A percentile compares a stretch with the other conserved stretches of the same genome.
Conservation (phyloP, 78 protist species). For the Speleostelium caveatum region DNA sequence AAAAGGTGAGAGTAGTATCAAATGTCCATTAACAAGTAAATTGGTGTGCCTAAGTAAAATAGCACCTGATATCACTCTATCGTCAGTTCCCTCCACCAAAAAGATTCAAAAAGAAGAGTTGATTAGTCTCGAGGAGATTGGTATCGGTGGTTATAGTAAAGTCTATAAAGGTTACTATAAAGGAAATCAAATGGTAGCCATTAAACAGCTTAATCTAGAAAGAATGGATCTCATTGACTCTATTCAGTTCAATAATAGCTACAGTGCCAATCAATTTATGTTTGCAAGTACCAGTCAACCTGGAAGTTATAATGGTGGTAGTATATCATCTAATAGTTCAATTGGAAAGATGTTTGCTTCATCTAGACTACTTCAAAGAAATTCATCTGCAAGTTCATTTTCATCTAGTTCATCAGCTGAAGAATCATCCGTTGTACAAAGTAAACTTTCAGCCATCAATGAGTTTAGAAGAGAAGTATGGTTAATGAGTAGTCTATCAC, state of each 20-base stretch:
- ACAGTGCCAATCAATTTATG: not conserved
- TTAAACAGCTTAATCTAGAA: slow-evolving; percentile 58
- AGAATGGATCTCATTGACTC: slow-evolving; percentile 48
- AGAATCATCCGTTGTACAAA: not conserved
- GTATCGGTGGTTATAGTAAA: slow-evolving; percentile 63
- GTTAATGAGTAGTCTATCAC: slow-evolving; percentile 74
- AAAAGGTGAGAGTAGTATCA: slow-evolving; percentile 23
- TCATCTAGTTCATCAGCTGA: slow-evolving; percentile 38
- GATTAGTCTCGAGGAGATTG: slow-evolving; percentile 30
- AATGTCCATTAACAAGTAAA: slow-evolving; percentile 23
- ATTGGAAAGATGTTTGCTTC: not conserved
- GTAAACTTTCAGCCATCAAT: slow-evolving; percentile 39
- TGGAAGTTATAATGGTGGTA: not conserved
- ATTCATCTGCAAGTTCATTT: slow-evolving; percentile 32
- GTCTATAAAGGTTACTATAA: slow-evolving; percentile 29
- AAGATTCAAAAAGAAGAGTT: slow-evolving; percentile 45
- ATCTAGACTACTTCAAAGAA: slow-evolving; percentile 1
- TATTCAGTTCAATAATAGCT: not conserved
- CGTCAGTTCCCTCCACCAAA: slow-evolving; percentile 47
- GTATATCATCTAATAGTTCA: not conserved
- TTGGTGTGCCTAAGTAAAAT: slow-evolving; percentile 29
- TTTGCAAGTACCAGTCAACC: not conserved
- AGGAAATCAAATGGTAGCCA: slow-evolving; percentile 21
- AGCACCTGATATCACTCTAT: slow-evolving; percentile 58
- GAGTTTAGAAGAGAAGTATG: slow-evolving; percentile 82